A percentile compares a stretch with the other conserved stretches of the same genome.
These are phyloP conservation scores for Colletotrichum horii DNA, from an alignment of 2,329 filamentous ascomycete species.

Conservation along the genomic window DNA sequence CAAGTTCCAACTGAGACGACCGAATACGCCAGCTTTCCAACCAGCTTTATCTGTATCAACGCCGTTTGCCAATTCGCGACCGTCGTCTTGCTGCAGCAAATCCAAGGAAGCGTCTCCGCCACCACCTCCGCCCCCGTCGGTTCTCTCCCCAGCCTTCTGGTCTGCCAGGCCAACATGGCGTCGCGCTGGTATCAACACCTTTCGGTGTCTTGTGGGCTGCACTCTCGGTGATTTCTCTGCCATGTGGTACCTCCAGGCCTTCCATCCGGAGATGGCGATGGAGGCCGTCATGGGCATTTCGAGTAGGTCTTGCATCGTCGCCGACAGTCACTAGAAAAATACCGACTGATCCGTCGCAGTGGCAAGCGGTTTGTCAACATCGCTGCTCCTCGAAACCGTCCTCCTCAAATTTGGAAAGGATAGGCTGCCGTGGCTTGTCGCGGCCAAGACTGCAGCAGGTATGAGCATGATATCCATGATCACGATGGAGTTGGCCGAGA, in stretches of 20 bases:
- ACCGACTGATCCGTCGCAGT: constrained; percentile 37
- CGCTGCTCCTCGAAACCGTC: constrained; percentile 56
- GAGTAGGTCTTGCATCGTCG: constrained; percentile 37
- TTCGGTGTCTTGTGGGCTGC: constrained; percentile 60
- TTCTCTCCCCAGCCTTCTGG: constrained; percentile 34
- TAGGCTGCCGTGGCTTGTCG: constrained; percentile 47
- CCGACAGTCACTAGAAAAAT: background rate
- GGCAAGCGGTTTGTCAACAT: constrained; percentile 55
- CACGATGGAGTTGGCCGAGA: constrained; percentile 62
- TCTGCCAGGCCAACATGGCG: constrained; percentile 43
- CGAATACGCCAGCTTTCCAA: background rate
- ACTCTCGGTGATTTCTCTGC: constrained; percentile 61
- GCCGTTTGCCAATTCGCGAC: background rate
- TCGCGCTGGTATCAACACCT: constrained; percentile 57
- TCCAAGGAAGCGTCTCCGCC: background rate
- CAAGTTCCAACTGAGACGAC: background rate
- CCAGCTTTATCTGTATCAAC: background rate
- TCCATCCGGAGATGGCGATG: constrained; percentile 51
- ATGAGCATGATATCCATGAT: constrained; percentile 67
- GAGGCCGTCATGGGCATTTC: constrained; percentile 56
- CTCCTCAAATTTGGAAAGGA: constrained; percentile 55
- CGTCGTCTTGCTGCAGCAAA: background rate
- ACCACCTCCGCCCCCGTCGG: background rate
- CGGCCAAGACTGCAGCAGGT: constrained; percentile 56
- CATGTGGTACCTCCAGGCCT: constrained; percentile 59